A percentile compares a stretch with the other conserved stretches of the same genome.
Evolutionary conservation across 108 stramenopile genomes (phyloP).

Genomic region (Skeletonema tropicum): DNA sequence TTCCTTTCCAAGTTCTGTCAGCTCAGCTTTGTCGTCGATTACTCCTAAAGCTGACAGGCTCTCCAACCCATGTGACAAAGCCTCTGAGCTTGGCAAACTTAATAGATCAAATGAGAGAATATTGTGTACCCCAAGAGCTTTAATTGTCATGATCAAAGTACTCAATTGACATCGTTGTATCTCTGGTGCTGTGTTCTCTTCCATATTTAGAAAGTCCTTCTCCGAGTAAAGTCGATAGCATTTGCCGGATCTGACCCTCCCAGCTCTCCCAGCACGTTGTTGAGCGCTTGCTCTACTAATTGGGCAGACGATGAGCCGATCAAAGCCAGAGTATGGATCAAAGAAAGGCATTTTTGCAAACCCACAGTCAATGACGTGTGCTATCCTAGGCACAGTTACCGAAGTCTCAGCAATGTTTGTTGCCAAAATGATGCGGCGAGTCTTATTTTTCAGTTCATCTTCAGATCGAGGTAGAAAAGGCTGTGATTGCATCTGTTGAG

Average conservation of each 20-base stretch:
- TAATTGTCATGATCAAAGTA: conserved; percentile 89
- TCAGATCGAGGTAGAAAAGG: conserved; percentile 67
- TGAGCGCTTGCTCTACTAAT: conserved; percentile 88
- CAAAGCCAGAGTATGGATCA: conserved; percentile 79
- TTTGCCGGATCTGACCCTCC: conserved; percentile 87
- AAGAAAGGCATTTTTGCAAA: conserved; percentile 94
- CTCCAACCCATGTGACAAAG: conserved; percentile 84
- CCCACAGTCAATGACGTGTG: conserved; percentile 95
- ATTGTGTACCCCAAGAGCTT: conserved; percentile 95
- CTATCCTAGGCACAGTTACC: conserved; percentile 90
- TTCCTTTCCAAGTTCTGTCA: conserved; percentile 74
- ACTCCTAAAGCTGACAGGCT: conserved; percentile 84
- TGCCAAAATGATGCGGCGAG: conserved; percentile 79
- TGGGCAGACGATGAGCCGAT: conserved; percentile 78
- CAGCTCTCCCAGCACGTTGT: conserved; percentile 94
- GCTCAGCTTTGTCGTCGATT: conserved; percentile 71
- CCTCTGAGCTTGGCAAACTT: conserved; percentile 82
- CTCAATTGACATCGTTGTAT: conserved; percentile 87
- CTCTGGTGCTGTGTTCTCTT: conserved; percentile 74
- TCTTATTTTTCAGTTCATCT: conserved; percentile 30
- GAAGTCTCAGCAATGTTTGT: conserved; percentile 96
- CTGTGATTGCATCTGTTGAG: conserved; percentile 71
- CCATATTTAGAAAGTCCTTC: conserved; percentile 55
- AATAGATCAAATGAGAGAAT: conserved; percentile 92
- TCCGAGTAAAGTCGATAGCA: conserved; percentile 96